Conservation (phyloP, 257 asterid species). For the Solanum paucissectum region DNA sequence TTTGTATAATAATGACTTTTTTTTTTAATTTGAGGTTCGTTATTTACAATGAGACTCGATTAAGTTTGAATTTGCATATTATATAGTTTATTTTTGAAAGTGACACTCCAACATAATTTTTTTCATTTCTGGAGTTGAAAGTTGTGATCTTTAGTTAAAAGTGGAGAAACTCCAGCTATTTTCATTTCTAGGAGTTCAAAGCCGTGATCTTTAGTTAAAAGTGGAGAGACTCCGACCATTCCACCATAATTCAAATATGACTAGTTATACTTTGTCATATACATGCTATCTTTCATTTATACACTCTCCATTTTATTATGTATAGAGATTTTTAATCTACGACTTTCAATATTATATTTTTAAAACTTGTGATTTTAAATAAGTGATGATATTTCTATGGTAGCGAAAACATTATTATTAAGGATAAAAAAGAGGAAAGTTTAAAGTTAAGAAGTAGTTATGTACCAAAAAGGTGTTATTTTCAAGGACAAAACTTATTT, state of each 20-base stretch:
- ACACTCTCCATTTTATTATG: neutral
- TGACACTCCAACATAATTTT: fast-evolving
- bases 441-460: neutral
- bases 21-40: neutral
- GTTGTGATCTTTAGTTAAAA: neutral
- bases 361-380: neutral
- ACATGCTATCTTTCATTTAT: neutral
- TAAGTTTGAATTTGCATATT: fast-evolving
- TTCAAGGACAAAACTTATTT: neutral
- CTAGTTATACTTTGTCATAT: neutral
- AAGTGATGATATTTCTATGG: neutral
- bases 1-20: neutral
- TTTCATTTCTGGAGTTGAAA: neutral
- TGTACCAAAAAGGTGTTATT: neutral
- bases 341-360: neutral
- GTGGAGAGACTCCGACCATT: neutral
- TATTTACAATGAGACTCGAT: fast-evolving
- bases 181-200: neutral
- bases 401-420: neutral
- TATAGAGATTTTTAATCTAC: neutral
- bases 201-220: neutral
- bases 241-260: neutral
- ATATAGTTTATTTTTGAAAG: neutral
- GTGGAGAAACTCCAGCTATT: too few relatives aligned
- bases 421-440: neutral